A percentile compares a stretch with the other conserved stretches of the same genome.
phyloP scores from a whole-genome alignment of 768 basidiomycete genomes.

The Collybia sordida region DNA sequence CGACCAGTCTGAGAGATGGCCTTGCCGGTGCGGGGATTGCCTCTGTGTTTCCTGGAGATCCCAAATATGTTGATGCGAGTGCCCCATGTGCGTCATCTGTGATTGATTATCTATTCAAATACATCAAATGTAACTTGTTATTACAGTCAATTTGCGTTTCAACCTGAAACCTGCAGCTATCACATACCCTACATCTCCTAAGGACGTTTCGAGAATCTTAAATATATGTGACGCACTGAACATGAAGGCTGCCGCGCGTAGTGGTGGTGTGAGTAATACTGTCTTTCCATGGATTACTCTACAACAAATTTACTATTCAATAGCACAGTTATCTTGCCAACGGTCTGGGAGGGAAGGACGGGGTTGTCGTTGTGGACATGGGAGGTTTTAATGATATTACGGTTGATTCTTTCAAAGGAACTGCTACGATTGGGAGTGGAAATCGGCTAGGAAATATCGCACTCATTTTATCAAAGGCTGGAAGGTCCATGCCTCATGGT shows the following conservation, averaged over 20 bases:
- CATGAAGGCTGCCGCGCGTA: constrained; percentile 39
- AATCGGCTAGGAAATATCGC: constrained; percentile 48
- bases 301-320: neutral
- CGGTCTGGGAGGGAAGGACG: too few relatives aligned
- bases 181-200: constrained; percentile 30
- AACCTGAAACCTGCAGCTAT: constrained; percentile 36
- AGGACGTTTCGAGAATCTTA: constrained; percentile 37
- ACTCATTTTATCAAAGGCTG: constrained; percentile 32
- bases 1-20: constrained; percentile 7
- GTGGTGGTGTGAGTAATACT: constrained; percentile 38
- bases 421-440: constrained; percentile 41
- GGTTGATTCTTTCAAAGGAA: constrained; percentile 29
- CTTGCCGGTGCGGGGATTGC: constrained; percentile 10
- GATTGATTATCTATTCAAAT: neutral
- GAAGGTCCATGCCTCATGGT: constrained; percentile 51
- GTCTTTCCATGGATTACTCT: neutral
- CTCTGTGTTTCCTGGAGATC: constrained; percentile 19
- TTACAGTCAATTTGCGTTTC: constrained; percentile 40
- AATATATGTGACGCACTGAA: constrained; percentile 28
- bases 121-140: neutral
- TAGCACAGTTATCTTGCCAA: constrained; percentile 53
- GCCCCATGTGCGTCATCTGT: constrained; percentile 11
- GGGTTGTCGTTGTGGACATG: constrained; percentile 46
- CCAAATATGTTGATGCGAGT: constrained; percentile 14
- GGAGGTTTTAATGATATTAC: constrained; percentile 36